These are phyloP conservation scores for Talaromyces sp. DNA, from an alignment of 2,329 filamentous ascomycete genomes.

Conservation along the genomic window DNA sequence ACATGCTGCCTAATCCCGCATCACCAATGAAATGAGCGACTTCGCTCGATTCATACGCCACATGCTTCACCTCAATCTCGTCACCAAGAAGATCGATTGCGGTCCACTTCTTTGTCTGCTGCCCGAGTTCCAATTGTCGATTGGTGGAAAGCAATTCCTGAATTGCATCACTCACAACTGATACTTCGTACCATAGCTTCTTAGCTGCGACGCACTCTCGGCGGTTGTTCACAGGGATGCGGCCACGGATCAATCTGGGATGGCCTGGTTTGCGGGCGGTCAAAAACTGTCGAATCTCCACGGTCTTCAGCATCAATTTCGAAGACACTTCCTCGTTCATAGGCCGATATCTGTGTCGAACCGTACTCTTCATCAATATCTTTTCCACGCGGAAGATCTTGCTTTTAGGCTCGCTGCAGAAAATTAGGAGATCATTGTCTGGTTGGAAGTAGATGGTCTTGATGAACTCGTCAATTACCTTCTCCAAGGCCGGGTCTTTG, in stretches of 20 bases:
- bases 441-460: constrained; percentile 35
- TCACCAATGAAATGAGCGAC: constrained; percentile 28
- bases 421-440: constrained; percentile 27
- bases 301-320: constrained; percentile 35
- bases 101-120: constrained; percentile 32
- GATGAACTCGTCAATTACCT: constrained; percentile 31
- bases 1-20: constrained; percentile 28
- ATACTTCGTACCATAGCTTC: constrained; percentile 37
- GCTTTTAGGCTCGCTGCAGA: constrained; percentile 26
- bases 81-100: constrained; percentile 30
- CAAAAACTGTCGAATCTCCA: constrained; percentile 39
- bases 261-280: constrained; percentile 25
- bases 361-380: constrained; percentile 34
- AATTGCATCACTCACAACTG: constrained; percentile 36
- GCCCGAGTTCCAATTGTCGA: constrained; percentile 32
- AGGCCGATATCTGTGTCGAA: constrained; percentile 29
- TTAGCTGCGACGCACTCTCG: not conserved
- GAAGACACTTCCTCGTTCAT: constrained; percentile 13
- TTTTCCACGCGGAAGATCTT: constrained; percentile 30
- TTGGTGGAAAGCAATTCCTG: constrained; percentile 35
- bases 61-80: constrained; percentile 21
- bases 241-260: constrained; percentile 27
- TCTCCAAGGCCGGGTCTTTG: constrained; percentile 26
- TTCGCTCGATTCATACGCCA: constrained; percentile 15
- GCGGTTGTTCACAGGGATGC: constrained; percentile 19